A percentile compares a stretch with the other conserved stretches of the same genome.
Conservation (phyloP, 1,284 basidiomycete species). For the Thelephora terrestris region DNA sequence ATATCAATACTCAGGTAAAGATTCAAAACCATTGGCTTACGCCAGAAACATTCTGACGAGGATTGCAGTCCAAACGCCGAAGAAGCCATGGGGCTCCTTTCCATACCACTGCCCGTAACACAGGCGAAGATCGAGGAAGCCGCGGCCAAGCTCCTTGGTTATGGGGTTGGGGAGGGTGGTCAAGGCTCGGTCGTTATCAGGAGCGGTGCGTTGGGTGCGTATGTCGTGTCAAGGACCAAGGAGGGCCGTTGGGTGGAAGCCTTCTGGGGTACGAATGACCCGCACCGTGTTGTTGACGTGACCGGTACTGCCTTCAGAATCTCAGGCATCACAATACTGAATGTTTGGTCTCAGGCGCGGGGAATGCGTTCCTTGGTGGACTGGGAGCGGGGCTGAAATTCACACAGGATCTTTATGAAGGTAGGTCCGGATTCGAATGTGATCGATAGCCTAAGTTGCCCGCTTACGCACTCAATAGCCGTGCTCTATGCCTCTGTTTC, state of each 20-base stretch:
- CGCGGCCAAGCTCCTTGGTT: conserved; percentile 42
- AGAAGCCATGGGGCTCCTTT: conserved; percentile 59
- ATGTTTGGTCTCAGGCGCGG: conserved; percentile 47
- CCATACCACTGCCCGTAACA: conserved; percentile 38
- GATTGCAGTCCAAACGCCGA: conserved; percentile 62
- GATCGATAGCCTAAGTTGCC: conserved; percentile 2
- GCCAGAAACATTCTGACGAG: not conserved
- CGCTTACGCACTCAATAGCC: conserved; percentile 32
- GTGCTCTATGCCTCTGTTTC: conserved; percentile 66
- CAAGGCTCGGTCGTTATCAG: conserved; percentile 63
- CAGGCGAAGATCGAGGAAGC: conserved; percentile 50
- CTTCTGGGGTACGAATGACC: conserved; percentile 48
- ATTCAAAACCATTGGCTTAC: not conserved
- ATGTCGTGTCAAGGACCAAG: conserved; percentile 36
- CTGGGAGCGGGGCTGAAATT: conserved; percentile 64
- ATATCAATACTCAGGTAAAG: conserved; percentile 60
- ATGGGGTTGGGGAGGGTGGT: conserved; percentile 41
- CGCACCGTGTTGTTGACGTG: conserved; percentile 63
- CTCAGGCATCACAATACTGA: not conserved
- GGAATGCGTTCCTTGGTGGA: conserved; percentile 83
- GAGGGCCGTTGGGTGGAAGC: conserved; percentile 66
- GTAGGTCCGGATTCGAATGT: conserved; percentile 28
- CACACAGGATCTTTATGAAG: conserved; percentile 49
- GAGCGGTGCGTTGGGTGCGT: conserved; percentile 70
- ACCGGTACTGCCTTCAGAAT: conserved; percentile 46